phyloP scores from a whole-genome alignment of 768 basidiomycete species.

The Leccinum incarnatum region DNA sequence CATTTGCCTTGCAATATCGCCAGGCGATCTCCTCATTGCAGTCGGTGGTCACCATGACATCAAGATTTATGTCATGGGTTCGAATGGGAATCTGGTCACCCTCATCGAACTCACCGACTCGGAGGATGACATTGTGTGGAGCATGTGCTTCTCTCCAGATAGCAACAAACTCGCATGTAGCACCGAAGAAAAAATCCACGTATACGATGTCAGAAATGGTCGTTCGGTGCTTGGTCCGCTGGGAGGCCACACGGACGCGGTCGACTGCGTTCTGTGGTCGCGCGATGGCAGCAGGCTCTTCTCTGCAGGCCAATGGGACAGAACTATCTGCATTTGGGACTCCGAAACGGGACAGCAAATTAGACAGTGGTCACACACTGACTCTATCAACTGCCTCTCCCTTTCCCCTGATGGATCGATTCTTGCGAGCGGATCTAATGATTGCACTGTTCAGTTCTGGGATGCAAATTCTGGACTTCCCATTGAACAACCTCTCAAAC shows the following conservation, averaged over 20 bases:
- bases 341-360: not conserved
- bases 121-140: no score
- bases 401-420: not conserved
- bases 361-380: not conserved
- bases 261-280: no score
- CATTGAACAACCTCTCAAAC: not conserved
- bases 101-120: no score
- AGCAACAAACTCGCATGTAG: no score
- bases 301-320: not conserved
- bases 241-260: no score
- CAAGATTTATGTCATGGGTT: not conserved
- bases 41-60: not conserved
- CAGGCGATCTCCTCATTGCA: not conserved
- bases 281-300: not conserved
- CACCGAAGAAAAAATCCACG: no score
- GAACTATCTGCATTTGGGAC: not conserved
- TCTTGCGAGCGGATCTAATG: not conserved
- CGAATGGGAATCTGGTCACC: not conserved
- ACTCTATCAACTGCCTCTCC: not conserved
- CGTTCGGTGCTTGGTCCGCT: no score
- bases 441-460: not conserved
- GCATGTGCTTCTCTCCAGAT: no score
- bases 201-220: no score
- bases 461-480: not conserved
- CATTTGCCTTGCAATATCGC: not conserved